Evolutionary conservation across 345 rosid genomes (phyloP), one percentile per base, ranked within the genome.

Genomic region (Durio zibethinus): DNA sequence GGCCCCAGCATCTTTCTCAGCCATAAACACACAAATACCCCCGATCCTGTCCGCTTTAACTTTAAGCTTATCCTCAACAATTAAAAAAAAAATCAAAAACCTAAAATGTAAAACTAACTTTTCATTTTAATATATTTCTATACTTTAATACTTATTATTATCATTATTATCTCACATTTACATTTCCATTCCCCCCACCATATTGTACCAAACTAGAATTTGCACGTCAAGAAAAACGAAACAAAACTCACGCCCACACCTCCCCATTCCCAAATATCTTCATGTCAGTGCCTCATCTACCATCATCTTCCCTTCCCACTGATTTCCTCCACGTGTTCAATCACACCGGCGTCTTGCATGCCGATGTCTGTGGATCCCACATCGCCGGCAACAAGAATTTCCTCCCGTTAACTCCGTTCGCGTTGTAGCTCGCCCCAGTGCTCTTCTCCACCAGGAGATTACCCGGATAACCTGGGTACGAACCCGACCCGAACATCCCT

Each of bases 401-500:
- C 72, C 98, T 65, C 3, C 93, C 96, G 10, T 85, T 87, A 8
- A 80, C 77, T 11, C 98, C 97, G 76, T 89, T 48, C 0, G 94
- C 92, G 27, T 94, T 94, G 82, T 78, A 94, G 79, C 98, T 93
- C 47, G 95, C 96, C 4, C 97, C 97, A 1, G 86, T 88, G 0
- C 80, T 77, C 79, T 88, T 89, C 11, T 94, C 98, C 25, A 87
- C 90, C 50, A 90, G 83, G 5, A 88, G 82, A 80, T 78, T 84
- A 10, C 98, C 96, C 53, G 98, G 88, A 69, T 91, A 89, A 0
- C 98, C 98, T 5, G 97, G 91, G 74, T 93, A 94, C 0, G 98
- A 81, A 12, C 98, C 98, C 23, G 95, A 78, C 75, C 98, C 98
- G 83, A 89, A 94, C 0, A 64, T 74, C 1, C 98, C 98, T 0